These are phyloP conservation scores for Calonectria montana DNA, from an alignment of 2,329 filamentous ascomycete species.

Conservation along the genomic window DNA sequence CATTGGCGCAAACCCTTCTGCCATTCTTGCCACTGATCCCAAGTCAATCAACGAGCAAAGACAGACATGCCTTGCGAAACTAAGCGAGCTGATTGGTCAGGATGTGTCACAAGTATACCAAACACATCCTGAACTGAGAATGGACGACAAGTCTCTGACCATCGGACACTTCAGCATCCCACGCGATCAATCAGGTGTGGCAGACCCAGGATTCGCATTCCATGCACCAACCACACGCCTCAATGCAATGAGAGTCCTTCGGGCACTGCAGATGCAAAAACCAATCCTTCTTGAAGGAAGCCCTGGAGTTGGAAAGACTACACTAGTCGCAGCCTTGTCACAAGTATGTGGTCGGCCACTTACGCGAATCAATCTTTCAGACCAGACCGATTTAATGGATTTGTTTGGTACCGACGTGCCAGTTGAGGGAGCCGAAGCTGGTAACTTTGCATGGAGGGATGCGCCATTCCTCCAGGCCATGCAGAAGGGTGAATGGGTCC, in stretches of 20 bases:
- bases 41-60: conserved; percentile 79
- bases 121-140: conserved; percentile 67
- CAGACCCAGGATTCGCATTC: conserved; percentile 67
- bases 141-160: conserved; percentile 63
- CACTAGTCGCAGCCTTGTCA: conserved; percentile 87
- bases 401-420: conserved; percentile 97
- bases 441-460: conserved; percentile 94
- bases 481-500: conserved; percentile 96
- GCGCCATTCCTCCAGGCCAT: conserved; percentile 96
- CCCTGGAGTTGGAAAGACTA: conserved; percentile 98
- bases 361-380: conserved; percentile 95
- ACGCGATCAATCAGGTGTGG: conserved; percentile 55
- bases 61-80: conserved; percentile 76
- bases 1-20: conserved; percentile 93
- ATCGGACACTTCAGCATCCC: conserved; percentile 82
- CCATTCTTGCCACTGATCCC: conserved; percentile 79
- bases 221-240: conserved; percentile 88
- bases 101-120: conserved; percentile 76
- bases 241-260: conserved; percentile 91
- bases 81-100: conserved; percentile 72
- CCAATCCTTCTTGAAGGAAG: conserved; percentile 95
- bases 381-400: conserved; percentile 98
- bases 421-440: conserved; percentile 89
- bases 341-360: conserved; percentile 82
- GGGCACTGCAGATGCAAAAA: conserved; percentile 88